Evolutionary conservation across 148 eudicot species (phyloP).

Genomic region (Vaccinium corymbosum): DNA sequence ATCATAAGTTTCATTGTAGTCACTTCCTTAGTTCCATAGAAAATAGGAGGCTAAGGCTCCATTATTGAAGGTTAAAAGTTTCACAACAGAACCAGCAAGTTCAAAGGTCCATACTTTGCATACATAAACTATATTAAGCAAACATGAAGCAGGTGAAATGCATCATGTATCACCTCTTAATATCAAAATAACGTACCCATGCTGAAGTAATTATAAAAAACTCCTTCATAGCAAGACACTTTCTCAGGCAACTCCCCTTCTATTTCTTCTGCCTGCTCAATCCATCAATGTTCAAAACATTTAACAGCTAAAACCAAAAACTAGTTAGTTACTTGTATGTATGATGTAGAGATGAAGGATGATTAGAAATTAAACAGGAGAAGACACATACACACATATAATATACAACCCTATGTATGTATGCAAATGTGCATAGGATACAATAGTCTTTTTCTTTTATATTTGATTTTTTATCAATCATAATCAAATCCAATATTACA

Average conservation of each 20-base stretch:
- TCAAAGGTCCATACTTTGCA: neutral
- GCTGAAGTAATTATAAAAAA: conserved; percentile 92
- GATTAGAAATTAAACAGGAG: neutral
- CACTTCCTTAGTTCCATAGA: neutral
- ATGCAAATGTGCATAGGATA: no score
- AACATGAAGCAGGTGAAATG: neutral
- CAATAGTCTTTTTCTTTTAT: no score
- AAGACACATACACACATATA: no score
- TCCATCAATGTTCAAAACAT: conserved; percentile 13
- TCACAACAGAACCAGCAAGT: neutral
- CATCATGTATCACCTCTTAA: conserved; percentile 8
- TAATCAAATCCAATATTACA: no score
- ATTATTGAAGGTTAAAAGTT: conserved; percentile 3
- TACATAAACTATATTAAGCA: neutral
- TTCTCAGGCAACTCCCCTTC: conserved; percentile 67
- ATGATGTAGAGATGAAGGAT: neutral
- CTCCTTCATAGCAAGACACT: conserved; percentile 72
- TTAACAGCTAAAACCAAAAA: neutral
- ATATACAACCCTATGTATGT: no score
- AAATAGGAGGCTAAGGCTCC: neutral
- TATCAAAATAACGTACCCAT: conserved; percentile 49
- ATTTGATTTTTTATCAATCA: no score
- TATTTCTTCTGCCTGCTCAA: conserved; percentile 51
- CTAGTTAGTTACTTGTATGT: neutral
- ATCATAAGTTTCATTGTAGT: neutral